These are phyloP conservation scores for Nicotiana knightiana DNA, from an alignment of 257 asterid species.

Conservation along the genomic window DNA sequence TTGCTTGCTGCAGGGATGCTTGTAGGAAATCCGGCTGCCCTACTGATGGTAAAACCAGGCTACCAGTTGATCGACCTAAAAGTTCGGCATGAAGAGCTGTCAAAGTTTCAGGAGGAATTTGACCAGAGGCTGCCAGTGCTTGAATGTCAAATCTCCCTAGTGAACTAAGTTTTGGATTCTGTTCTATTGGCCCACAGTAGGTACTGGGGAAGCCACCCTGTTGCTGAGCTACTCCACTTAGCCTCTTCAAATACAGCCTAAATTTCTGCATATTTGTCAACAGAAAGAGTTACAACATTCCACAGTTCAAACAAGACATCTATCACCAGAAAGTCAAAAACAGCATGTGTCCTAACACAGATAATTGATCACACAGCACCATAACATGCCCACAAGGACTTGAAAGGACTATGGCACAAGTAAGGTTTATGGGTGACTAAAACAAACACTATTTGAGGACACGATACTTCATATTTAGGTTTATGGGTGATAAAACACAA, in stretches of 20 bases:
- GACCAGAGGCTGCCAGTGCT: constrained; percentile 63
- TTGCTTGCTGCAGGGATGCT: constrained; percentile 49
- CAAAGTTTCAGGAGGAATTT: constrained; percentile 59
- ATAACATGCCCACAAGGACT: neutral
- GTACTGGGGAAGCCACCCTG: constrained; percentile 53
- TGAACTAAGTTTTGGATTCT: constrained; percentile 46
- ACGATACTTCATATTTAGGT: neutral
- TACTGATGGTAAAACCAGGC: constrained; percentile 44
- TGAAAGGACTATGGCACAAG: neutral
- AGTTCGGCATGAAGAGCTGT: constrained; percentile 66
- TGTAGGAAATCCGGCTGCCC: constrained; percentile 52
- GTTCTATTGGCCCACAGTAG: constrained; percentile 57
- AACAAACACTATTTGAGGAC: neutral
- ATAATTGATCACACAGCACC: neutral
- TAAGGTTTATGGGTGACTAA: neutral
- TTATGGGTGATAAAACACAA: constrained; percentile 5
- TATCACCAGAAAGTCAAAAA: neutral
- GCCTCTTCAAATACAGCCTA: constrained; percentile 69
- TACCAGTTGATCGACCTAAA: constrained; percentile 47
- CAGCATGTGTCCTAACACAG: neutral
- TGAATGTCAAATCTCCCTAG: constrained; percentile 60
- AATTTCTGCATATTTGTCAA: constrained; percentile 56
- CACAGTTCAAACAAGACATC: neutral
- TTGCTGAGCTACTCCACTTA: constrained; percentile 71
- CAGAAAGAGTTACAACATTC: constrained; percentile 9